Percentiles rank a stretch among this genome's conserved stretches.
Conservation (phyloP, 495 filamentous ascomycete genomes). For the Hyaloscypha hepaticicola region DNA sequence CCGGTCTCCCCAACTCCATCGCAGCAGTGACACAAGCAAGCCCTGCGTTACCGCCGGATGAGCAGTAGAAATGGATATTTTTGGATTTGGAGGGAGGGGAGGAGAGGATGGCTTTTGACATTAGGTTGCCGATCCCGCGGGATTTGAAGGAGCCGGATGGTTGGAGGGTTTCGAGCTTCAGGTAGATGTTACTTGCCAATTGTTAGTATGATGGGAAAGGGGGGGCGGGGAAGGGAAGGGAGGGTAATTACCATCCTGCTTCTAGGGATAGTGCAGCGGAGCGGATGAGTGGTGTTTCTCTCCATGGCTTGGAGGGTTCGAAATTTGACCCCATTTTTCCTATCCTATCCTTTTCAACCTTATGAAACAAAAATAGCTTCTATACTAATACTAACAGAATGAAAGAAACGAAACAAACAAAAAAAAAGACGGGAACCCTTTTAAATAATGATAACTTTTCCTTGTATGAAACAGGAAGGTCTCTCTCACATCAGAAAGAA, state of each 20-base stretch:
- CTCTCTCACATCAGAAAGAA: not conserved
- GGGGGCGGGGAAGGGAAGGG: not conserved
- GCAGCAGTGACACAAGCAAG: constrained; percentile 86
- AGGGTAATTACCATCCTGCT: constrained; percentile 30
- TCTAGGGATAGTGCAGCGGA: constrained; percentile 23
- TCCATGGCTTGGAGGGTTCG: constrained; percentile 23
- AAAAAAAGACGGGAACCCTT: not conserved
- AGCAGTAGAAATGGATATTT: constrained; percentile 80
- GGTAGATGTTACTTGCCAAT: constrained; percentile 55
- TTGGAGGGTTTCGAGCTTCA: constrained; percentile 93
- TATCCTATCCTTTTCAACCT: not conserved
- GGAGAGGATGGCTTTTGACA: constrained; percentile 54
- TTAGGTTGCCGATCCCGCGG: constrained; percentile 80
- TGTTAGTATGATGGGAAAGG: constrained; percentile 1
- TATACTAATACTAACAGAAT: too few species aligned
- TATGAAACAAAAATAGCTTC: too few species aligned
- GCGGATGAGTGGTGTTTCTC: constrained; percentile 26
- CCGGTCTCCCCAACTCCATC: constrained; percentile 60
- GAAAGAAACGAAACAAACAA: not conserved
- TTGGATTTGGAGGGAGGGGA: constrained; percentile 13
- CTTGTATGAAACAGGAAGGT: not conserved
- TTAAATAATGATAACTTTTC: not conserved
- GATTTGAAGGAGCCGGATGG: constrained; percentile 96
- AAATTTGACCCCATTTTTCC: constrained; percentile 18
- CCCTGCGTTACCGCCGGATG: constrained; percentile 87